A percentile compares a stretch with the other conserved stretches of the same genome.
Conservation (phyloP, 2,329 filamentous ascomycete genomes). For the Clarireedia hainanense region DNA sequence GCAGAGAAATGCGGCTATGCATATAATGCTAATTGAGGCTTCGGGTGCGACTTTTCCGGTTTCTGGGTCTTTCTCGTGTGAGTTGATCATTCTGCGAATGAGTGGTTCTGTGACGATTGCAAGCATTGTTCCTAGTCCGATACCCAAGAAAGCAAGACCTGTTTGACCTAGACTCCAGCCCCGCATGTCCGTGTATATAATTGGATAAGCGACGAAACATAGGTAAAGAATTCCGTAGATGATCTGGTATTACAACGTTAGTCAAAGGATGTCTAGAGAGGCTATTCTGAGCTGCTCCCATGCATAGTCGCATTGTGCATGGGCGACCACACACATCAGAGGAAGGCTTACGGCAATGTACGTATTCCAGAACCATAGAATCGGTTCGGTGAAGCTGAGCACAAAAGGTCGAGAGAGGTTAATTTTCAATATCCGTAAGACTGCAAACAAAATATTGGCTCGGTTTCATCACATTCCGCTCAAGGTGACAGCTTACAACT, state of each 20-base stretch:
- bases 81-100: conserved; percentile 69
- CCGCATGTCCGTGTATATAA: conserved; percentile 66
- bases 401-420: conserved; percentile 73
- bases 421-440: conserved; percentile 60
- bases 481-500: conserved; percentile 1
- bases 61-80: conserved; percentile 63
- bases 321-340: not conserved
- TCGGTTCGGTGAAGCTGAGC: conserved; percentile 74
- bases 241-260: conserved; percentile 32
- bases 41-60: conserved; percentile 71
- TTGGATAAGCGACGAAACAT: conserved; percentile 84
- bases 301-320: not conserved
- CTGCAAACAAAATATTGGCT: conserved; percentile 34
- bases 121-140: conserved; percentile 55
- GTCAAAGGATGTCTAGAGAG: not conserved
- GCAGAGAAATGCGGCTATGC: conserved; percentile 65
- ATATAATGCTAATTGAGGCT: conserved; percentile 72
- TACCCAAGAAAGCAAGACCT: conserved; percentile 71
- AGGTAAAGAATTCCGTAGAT: conserved; percentile 84
- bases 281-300: not conserved
- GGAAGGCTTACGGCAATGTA: conserved; percentile 48
- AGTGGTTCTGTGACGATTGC: conserved; percentile 60
- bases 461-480: not conserved
- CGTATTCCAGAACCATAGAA: conserved; percentile 62
- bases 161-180: conserved; percentile 69